Base-by-base conservation (phyloP, 1,139 yeast species). In the Pichia sorboxylosa region DNA sequence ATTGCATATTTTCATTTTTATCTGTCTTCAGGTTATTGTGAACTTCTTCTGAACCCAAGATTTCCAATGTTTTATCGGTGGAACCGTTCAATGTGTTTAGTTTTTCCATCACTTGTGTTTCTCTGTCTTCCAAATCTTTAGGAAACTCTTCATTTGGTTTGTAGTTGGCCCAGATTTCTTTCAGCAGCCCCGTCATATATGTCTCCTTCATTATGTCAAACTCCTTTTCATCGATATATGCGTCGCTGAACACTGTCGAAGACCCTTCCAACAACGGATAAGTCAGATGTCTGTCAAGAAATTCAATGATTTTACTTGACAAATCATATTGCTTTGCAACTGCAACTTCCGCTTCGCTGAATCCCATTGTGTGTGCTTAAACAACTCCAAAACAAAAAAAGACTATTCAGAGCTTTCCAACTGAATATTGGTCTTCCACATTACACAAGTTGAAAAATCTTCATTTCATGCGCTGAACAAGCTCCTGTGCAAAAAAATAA, bases 231-330 rank as follows among this genome's bases (percentile, higher is more conserved):
- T 61, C 58, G 38, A 70, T 54, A 38, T 58, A 59, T 36, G 55
- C 47, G 33, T 61, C 63, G 40, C 63, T 63, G 46, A 69, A 66
- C 24, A 68, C 51, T 33, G 57, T 60, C 7, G 14, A 13, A 37
- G 62, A 65, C 34, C 64, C 64, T 46, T 69, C 75, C 23, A 70
- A 50, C 41, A 73, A 52, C 27, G 74, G 73, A 42, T 64, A 69
- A 37, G 66, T 58, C 48, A 73, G 54, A 44, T 71, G 77, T 44
- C 78, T 63, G 51, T 73, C 81, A 46, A 73, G 54, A 45, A 69
- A 72, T 29, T 70, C 71, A 43, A 66, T 55, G 41, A 72, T 52
- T 49, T 64, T 64, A 34, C 59, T 58, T 11, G 76, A 68, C 46
- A 73, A 54, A 43, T 72, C 78, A 51, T 66, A 66, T 37, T 58